These are phyloP conservation scores for Coemansia sp. DNA, from an alignment of 192 early-diverging fungal species.

Conservation along the genomic window DNA sequence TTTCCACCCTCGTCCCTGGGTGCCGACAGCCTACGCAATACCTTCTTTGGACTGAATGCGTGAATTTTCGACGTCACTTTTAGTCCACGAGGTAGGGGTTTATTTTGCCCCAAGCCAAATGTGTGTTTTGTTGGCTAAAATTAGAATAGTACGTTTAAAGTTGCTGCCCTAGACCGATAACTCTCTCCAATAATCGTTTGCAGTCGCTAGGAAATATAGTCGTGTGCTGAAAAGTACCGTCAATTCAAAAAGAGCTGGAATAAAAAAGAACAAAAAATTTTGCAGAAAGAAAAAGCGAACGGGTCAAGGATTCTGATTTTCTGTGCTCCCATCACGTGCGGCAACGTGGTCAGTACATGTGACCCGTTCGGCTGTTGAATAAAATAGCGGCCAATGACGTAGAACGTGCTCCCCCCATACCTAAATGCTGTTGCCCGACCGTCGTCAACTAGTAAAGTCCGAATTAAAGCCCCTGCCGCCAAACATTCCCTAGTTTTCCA, in stretches of 20 bases:
- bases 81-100: no score
- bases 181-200: no score
- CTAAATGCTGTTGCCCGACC: neutral
- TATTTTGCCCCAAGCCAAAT: no score
- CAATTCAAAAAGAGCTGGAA: neutral
- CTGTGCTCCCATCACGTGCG: neutral
- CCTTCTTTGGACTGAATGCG: constrained; percentile 45
- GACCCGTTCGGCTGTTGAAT: neutral
- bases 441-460: no score
- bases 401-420: neutral
- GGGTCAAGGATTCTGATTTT: neutral
- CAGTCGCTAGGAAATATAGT: neutral
- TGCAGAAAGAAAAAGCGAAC: neutral
- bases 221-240: neutral
- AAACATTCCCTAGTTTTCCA: neutral
- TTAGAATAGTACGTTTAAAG: no score
- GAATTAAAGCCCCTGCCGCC: no score
- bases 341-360: constrained; percentile 1
- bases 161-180: no score
- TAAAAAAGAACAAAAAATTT: neutral
- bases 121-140: no score
- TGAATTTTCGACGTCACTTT: constrained; percentile 36
- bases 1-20: constrained; percentile 19
- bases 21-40: constrained; percentile 37
- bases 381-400: constrained; percentile 1